These are phyloP conservation scores for Pestalotiopsis sp. DNA, from an alignment of 2,329 filamentous ascomycete species.

Conservation along the genomic window DNA sequence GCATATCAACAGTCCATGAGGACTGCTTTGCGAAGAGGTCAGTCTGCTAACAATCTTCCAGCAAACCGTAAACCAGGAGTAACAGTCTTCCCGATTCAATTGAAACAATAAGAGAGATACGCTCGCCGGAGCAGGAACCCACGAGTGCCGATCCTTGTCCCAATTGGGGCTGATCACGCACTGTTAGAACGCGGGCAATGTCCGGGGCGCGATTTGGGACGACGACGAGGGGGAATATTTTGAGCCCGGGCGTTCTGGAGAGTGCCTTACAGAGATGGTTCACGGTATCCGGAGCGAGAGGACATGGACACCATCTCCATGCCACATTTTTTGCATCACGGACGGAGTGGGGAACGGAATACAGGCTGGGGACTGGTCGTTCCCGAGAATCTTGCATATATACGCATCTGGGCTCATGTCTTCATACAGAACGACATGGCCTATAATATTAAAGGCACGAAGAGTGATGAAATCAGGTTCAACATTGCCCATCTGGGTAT, in stretches of 20 bases:
- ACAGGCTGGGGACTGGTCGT: conserved; percentile 1
- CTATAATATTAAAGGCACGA: conserved; percentile 2
- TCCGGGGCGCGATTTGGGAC: background rate
- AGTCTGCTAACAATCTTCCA: conserved; percentile 17
- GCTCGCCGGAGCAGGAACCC: background rate
- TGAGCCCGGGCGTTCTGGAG: conserved; percentile 1
- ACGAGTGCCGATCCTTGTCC: background rate
- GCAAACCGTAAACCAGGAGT: conserved; percentile 45
- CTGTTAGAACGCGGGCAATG: background rate
- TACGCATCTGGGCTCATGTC: background rate
- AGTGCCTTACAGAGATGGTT: background rate
- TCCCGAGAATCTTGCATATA: conserved; percentile 10
- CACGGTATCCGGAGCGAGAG: background rate
- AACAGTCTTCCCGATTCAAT: conserved; percentile 14
- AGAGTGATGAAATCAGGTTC: conserved; percentile 1
- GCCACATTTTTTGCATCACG: conserved; percentile 9
- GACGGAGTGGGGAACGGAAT: conserved; percentile 1
- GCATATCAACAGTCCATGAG: background rate
- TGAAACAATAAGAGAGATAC: background rate
- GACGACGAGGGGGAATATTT: background rate
- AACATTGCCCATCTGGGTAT: background rate
- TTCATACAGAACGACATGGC: background rate
- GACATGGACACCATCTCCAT: background rate
- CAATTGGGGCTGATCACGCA: background rate
- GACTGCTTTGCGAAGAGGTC: background rate